Evolutionary conservation across 331 rosid genomes (phyloP).

Genomic region (Quercus lobata): DNA sequence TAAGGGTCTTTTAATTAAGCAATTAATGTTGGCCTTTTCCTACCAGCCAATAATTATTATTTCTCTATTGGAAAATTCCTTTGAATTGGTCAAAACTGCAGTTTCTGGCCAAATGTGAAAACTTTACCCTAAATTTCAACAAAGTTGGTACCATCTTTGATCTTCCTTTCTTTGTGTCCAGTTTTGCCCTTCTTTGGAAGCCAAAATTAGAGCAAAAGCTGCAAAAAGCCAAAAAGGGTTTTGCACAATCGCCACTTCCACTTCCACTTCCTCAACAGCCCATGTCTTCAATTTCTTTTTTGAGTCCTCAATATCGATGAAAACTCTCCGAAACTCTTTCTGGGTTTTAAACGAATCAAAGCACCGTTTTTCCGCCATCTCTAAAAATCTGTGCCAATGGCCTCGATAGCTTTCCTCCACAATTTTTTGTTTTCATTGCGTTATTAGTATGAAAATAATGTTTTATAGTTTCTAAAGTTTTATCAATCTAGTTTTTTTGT

Average conservation of each 20-base stretch:
- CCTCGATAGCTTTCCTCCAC: neutral
- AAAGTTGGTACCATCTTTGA: constrained; percentile 7
- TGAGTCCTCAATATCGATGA: no score
- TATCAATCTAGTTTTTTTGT: no score
- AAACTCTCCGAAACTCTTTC: neutral
- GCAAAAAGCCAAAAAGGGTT: constrained; percentile 6
- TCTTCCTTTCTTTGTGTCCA: constrained; percentile 3
- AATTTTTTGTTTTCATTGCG: no score
- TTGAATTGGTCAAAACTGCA: constrained; percentile 36
- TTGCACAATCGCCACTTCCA: neutral
- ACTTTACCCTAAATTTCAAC: constrained; percentile 17
- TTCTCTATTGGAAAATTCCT: neutral
- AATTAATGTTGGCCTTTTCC: constrained; percentile 25
- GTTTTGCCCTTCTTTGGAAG: neutral
- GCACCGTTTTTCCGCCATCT: no score
- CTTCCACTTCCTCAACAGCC: neutral
- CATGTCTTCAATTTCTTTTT: neutral
- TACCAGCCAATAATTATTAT: constrained; percentile 1
- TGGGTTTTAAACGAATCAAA: neutral
- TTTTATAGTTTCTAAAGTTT: no score
- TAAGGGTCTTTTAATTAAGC: neutral
- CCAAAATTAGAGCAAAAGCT: constrained; percentile 16
- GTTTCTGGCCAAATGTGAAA: constrained; percentile 21
- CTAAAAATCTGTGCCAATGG: neutral
- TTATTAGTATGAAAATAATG: no score